These are phyloP conservation scores for Zea mays DNA, from an alignment of 176 grass and related monocot genomes.

Conservation along the genomic window DNA sequence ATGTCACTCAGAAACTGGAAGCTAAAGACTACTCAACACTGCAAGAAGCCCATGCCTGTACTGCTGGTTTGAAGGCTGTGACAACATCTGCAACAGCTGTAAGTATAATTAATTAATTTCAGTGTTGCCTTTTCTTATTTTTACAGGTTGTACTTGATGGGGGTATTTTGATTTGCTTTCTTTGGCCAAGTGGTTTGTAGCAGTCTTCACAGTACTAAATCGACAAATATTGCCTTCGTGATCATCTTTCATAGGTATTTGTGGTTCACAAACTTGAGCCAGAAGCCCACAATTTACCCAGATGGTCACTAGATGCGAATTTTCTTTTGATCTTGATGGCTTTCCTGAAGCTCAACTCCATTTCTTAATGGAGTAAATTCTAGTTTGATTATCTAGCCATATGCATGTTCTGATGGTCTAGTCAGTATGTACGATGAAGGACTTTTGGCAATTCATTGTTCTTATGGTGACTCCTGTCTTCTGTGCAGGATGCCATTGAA, in stretches of 20 bases:
- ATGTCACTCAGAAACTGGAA: constrained; percentile 79
- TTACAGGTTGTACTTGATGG: neutral
- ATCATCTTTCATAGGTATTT: neutral
- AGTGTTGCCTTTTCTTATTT: neutral
- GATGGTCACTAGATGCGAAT: neutral
- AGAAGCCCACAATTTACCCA: neutral
- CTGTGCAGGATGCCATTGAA: constrained; percentile 84
- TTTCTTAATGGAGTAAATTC: neutral
- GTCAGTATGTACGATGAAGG: neutral
- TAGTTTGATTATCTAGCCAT: neutral
- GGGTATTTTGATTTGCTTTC: neutral
- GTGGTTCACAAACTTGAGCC: neutral
- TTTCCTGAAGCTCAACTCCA: neutral
- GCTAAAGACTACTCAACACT: constrained; percentile 96
- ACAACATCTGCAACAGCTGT: constrained; percentile 92
- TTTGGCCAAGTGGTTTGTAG: neutral
- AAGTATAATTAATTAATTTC: constrained; percentile 34
- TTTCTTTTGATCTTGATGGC: neutral
- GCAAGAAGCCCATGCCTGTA: constrained; percentile 91
- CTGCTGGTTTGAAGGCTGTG: constrained; percentile 91
- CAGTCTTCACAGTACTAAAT: neutral
- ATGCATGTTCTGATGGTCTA: constrained; percentile 1
- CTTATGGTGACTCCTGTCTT: neutral
- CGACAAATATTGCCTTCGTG: neutral
- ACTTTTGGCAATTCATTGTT: neutral